Evolutionary conservation across 2,329 filamentous ascomycete genomes (phyloP), one percentile per base, ranked within the genome.

Genomic region (Teratosphaeriaceae sp.): DNA sequence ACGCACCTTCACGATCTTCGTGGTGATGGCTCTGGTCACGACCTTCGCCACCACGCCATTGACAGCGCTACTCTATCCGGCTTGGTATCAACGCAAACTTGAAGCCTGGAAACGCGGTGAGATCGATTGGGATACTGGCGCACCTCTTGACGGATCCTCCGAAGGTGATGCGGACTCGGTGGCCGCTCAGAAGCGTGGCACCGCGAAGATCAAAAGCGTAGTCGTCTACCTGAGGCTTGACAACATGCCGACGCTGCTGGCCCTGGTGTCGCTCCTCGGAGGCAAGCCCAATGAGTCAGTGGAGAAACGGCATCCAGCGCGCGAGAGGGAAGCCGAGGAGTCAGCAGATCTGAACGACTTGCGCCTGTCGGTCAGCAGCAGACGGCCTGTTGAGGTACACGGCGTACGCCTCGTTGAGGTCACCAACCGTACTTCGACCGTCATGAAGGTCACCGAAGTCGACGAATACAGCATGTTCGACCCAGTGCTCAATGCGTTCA

Each of bases 391-490:
- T 1, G 76, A 85, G 57, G 83, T 88, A 0, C 87, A 94, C 55
- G 90, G 88, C 23, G 68, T 95, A n/a, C 84, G 89, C 12, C 75
- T 97, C 13, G 68, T 94, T 38, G 86, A 94, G 59, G 76, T 97
- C 11, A 94, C 87, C 0, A 89, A 96, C 55, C 88, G 90, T 74
- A 85, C 87, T 31, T 96, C 90, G 1, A 89, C 88, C 15, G 90
- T 96, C 55, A 97, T 97, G 90, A 84, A 87, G 55, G 87, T 94
- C 9, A 83, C 88, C 0, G 88, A 94, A 58, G 74, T 83, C 2
- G 84, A 88, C 29, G 86, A 92, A 38, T 77, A 65, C 64, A 69
- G 57, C 56, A 72, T 60, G 50, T 72, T 53, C 52, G 90, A 97
- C 56, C 88, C 90, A 0, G 82, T 97, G 3, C 80, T 96, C 42